Evolutionary conservation across 495 filamentous ascomycete genomes (phyloP).

Genomic region (Bacidia gigantensis): DNA sequence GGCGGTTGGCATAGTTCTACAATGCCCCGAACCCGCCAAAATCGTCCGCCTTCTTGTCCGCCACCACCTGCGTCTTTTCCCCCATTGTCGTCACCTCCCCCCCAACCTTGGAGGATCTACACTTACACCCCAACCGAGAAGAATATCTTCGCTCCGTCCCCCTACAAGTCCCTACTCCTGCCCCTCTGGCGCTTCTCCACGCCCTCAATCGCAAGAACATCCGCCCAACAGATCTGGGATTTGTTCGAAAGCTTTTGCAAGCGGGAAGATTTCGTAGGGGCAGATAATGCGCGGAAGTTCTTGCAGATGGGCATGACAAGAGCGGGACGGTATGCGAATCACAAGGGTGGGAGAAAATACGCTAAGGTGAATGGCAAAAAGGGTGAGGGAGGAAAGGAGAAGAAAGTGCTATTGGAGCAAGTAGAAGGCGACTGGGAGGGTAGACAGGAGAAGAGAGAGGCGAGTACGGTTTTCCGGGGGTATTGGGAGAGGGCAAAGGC

Average conservation of each 20-base stretch:
- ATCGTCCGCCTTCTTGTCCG: too few relatives aligned
- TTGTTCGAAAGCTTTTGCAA: slow-evolving; percentile 28
- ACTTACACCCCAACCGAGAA: slow-evolving; percentile 39
- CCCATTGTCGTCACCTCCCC: too few relatives aligned
- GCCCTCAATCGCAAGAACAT: slow-evolving; percentile 26
- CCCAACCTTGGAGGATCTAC: slow-evolving; percentile 34
- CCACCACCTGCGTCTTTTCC: too few relatives aligned
- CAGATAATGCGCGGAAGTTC: slow-evolving; percentile 41
- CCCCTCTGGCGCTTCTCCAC: slow-evolving; percentile 39
- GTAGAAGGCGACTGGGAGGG: slow-evolving; percentile 51
- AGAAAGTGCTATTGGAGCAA: slow-evolving; percentile 20
- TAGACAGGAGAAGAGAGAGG: slow-evolving; percentile 57
- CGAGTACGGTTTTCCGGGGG: slow-evolving; percentile 31
- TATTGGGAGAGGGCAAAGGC: slow-evolving; percentile 30
- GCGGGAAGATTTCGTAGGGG: slow-evolving; percentile 36
- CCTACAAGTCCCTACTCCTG: slow-evolving; percentile 38
- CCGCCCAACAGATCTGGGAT: slow-evolving; percentile 25
- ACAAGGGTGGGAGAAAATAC: slow-evolving; percentile 37
- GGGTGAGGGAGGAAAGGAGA: slow-evolving; percentile 39
- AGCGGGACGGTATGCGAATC: slow-evolving; percentile 36
- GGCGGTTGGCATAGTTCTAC: too few relatives aligned
- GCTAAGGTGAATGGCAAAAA: slow-evolving; percentile 16
- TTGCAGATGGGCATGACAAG: slow-evolving; percentile 44
- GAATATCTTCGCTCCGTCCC: slow-evolving; percentile 38
- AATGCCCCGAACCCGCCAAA: too few relatives aligned